Percentiles rank a stretch among this genome's conserved stretches.
Conservation (phyloP, 768 basidiomycete genomes). For the Boletus pseudopeckii region DNA sequence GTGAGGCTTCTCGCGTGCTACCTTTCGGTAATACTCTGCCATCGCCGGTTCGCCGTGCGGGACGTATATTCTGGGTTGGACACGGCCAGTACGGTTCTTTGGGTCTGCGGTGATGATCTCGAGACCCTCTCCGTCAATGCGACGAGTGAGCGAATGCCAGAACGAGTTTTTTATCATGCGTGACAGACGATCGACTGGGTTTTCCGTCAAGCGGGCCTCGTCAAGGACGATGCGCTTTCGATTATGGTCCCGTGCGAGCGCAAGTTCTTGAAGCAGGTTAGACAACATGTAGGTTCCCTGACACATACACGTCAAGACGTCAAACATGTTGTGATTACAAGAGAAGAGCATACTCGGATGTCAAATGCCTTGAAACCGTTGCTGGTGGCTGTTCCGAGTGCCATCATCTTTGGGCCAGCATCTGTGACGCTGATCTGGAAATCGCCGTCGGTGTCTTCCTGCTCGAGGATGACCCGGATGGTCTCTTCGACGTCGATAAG, state of each 20-base stretch:
- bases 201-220: constrained; percentile 95
- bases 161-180: constrained; percentile 98
- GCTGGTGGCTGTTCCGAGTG: constrained; percentile 92
- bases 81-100: constrained; percentile 89
- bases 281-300: constrained; percentile 99
- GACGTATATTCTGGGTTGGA: constrained; percentile 92
- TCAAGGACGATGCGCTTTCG: constrained; percentile 98
- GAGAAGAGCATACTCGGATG: constrained; percentile 61
- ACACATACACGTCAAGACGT: constrained; percentile 11
- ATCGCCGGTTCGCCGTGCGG: constrained; percentile 91
- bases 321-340: neutral
- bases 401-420: constrained; percentile 94
- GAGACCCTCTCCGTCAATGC: constrained; percentile 95
- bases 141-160: constrained; percentile 95
- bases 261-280: constrained; percentile 97
- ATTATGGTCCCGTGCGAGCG: constrained; percentile 91
- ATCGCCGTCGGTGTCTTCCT: constrained; percentile 96
- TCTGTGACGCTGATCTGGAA: constrained; percentile 97
- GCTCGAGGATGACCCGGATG: constrained; percentile 91
- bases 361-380: constrained; percentile 99
- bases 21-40: constrained; percentile 92
- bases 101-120: constrained; percentile 98
- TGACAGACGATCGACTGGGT: constrained; percentile 93
- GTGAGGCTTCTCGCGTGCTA: constrained; percentile 89
- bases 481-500: constrained; percentile 98